Evolutionary conservation across 2,329 filamentous ascomycete species (phyloP), one percentile per base, ranked within the genome.

Genomic region (Aspergillus fumigatus): DNA sequence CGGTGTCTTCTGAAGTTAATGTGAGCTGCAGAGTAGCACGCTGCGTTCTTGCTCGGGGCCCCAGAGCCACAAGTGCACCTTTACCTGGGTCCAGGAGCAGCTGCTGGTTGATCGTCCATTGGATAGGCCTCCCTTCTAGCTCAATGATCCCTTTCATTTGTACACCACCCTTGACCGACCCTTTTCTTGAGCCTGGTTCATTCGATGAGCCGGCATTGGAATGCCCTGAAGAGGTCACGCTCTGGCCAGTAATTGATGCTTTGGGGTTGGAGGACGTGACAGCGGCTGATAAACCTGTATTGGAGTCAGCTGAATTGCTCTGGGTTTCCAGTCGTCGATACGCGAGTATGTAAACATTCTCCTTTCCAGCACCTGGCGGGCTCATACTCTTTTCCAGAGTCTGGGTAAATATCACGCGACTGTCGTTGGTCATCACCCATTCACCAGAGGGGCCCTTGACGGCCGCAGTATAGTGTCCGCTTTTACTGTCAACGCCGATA

Each of bases 381-480:
- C 19, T 25, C 35, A 58, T 32, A 17, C 56, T 14, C 21, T 47
- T 4, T 2, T 53, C 40, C 21, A 52, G 23, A n/a, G 23, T 11
- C 23, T 26, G 1, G 1, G 45, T 35, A 35, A 29, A 11, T 3
- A 11, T 38, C 9, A 62, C 52, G 4, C 17, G 23, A 0, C 53
- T 21, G 47, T 65, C 62, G 35, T 66, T 45, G 11, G 65, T 38
- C 8, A 56, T 11, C 4, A 48, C 54, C 69, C 67, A 70, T 21
- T 48, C 25, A 4, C 35, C 49, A 17, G 51, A 50, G 10, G 59
- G 55, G 4, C 59, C 57, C 58, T 65, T 67, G 47, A 67, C 62
- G n/a, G 52, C 56, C 25, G 59, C 54, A 4, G 23, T 59, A 52
- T 70, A 71, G 55, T 72, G 68, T 1, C 66, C 68, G 0, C 4